Conservation (phyloP, 176 grass and related monocot species). For the Raddia distichophylla region DNA sequence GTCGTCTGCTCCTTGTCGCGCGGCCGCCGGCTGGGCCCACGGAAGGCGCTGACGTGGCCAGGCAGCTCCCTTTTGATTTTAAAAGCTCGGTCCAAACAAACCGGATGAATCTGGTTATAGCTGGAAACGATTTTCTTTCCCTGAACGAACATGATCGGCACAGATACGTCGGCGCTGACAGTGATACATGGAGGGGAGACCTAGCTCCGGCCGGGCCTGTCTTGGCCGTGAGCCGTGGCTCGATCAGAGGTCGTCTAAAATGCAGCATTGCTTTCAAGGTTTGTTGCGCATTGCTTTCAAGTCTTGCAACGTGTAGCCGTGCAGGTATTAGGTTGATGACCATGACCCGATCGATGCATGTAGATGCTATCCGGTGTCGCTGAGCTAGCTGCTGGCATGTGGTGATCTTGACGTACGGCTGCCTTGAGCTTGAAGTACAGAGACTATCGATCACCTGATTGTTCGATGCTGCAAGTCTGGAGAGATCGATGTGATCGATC, state of each 20-base stretch:
- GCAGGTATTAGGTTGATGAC: background rate
- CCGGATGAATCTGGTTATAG: no score
- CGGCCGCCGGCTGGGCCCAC: no score
- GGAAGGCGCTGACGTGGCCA: no score
- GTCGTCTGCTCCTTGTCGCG: no score
- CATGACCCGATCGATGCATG: background rate
- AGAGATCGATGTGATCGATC: background rate
- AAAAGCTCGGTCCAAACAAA: no score
- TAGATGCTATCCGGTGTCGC: background rate
- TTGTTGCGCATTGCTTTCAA: slow-evolving; percentile 16
- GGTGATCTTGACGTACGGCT: background rate
- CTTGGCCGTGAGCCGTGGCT: background rate
- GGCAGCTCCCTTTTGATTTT: no score
- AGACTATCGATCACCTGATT: background rate
- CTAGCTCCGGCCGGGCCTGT: background rate
- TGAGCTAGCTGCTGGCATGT: background rate
- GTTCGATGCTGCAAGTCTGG: background rate
- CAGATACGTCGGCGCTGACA: background rate
- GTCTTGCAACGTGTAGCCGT: background rate
- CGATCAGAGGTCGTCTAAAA: background rate
- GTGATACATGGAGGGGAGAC: background rate
- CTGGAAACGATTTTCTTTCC: no score
- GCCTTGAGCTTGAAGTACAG: background rate
- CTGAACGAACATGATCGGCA: background rate
- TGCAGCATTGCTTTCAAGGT: slow-evolving; percentile 23